Base-by-base conservation (phyloP, 2,329 filamentous ascomycete genomes). In the Colletotrichum viniferum region DNA sequence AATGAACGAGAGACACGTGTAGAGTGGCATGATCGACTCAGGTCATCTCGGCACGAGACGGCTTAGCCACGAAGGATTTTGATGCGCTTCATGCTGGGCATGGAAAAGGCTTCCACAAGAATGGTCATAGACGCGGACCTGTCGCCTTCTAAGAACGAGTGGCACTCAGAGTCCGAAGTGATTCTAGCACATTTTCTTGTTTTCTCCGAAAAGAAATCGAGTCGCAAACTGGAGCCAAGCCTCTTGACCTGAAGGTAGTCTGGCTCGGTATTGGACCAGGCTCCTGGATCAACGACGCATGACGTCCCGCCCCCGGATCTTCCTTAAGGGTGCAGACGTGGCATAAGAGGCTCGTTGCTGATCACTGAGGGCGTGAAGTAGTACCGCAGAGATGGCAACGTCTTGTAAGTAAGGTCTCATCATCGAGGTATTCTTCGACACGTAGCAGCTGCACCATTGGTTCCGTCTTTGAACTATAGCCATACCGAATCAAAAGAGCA, bases 251-350 rank as follows among this genome's bases (percentile, higher is more conserved):
- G 43, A 62, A 34, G 10, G 43, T 30, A 24, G 70, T 65, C 70
- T 21, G 69, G 69, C 64, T 72, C 38, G 30, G 55, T 67, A 28
- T 24, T 32, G 32, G 28, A 34, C 26, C 72, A 63, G 52, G 32
- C 62, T 73, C 28, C 10, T n/a, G 52, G 60, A 43, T 58, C 32
- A 48, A 34, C 69, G 65, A 58, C 69, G 69, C 73, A 69, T 73
- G 64, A 67, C 56, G 69, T 60, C 58, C 58, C 69, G 63, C 48
- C 56, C 73, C 69, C 63, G 58, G 73, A 69, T 76, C 69, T 48
- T 34, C 68, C 43, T 62, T 13, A 48, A 62, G 34, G 13, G 43
- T 58, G 36, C 69, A 73, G 73, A 73, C 34, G 58, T 76, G 70
- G 43, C 48, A 61, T 36, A 28, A 10, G 58, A 28, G 60, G 62